phyloP scores from a whole-genome alignment of 345 rosid genomes.

The Eucalyptus cloeziana region DNA sequence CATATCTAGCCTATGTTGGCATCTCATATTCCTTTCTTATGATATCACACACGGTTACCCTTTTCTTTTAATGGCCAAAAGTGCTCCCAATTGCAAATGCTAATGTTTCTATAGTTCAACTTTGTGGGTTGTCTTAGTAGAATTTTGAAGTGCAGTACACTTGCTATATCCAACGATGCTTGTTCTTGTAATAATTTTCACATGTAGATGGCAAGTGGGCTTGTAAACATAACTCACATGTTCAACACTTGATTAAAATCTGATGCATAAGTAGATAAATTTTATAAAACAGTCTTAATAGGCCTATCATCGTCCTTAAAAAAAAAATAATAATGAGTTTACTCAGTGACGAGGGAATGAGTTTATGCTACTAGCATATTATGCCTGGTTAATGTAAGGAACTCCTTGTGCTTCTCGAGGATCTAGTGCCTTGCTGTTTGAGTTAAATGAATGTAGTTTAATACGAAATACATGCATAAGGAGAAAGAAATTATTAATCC shows the following conservation, averaged over 20 bases:
- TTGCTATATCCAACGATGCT: background rate
- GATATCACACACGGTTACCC: background rate
- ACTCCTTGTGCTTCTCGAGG: background rate
- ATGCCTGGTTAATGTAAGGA: background rate
- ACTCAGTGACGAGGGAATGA: background rate
- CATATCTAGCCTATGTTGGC: background rate
- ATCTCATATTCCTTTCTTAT: background rate
- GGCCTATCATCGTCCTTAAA: background rate
- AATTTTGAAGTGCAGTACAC: background rate
- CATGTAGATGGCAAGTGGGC: background rate
- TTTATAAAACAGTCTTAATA: background rate
- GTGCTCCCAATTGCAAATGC: background rate
- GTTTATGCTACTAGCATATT: background rate
- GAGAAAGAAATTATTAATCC: background rate
- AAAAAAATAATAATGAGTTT: background rate
- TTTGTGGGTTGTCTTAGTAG: background rate
- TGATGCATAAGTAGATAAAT: background rate
- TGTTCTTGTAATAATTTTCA: background rate
- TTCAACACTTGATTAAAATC: background rate
- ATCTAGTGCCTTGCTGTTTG: background rate
- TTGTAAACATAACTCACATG: background rate
- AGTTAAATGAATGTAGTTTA: background rate
- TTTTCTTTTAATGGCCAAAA: background rate
- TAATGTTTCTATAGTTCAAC: background rate
- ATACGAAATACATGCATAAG: background rate